A percentile compares a stretch with the other conserved stretches of the same genome.
Evolutionary conservation across 176 grass and related monocot species (phyloP).

Genomic region (Eragrostis nindensis): DNA sequence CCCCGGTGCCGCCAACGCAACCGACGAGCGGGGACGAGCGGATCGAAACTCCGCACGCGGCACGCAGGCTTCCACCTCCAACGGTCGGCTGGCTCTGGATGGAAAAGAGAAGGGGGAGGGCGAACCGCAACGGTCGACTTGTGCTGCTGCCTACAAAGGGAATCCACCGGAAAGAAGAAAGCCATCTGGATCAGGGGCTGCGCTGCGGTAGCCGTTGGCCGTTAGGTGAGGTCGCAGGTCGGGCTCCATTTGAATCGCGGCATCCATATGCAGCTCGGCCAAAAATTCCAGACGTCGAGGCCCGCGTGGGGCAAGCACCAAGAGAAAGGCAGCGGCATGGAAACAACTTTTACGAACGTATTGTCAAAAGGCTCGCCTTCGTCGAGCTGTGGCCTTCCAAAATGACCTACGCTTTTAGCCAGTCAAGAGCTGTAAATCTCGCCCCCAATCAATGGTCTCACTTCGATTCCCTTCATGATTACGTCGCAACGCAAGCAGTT

Average conservation of each 20-base stretch:
- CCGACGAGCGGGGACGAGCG: background rate
- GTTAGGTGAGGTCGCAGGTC: background rate
- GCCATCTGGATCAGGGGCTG: background rate
- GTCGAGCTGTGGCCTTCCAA: background rate
- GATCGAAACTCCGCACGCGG: background rate
- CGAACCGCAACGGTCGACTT: conserved; percentile 31
- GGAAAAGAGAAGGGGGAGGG: background rate
- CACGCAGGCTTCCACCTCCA: conserved; percentile 6
- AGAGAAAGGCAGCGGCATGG: background rate
- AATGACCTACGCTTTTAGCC: background rate
- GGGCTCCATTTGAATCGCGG: background rate
- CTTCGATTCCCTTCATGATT: background rate
- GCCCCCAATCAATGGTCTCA: background rate
- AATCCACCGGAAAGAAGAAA: background rate
- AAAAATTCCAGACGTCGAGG: background rate
- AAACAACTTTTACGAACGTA: background rate
- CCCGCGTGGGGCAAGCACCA: background rate
- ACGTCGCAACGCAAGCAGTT: background rate
- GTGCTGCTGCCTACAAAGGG: background rate
- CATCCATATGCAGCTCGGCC: background rate
- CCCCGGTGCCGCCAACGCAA: background rate
- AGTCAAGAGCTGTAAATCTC: background rate
- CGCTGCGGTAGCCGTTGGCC: background rate
- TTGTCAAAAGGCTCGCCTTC: background rate
- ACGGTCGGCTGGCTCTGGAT: conserved; percentile 21